A percentile compares a stretch with the other conserved stretches of the same genome.
These are phyloP conservation scores for Magnolia officinalis DNA, from an alignment of 164 flowering plant species.

Conservation along the genomic window DNA sequence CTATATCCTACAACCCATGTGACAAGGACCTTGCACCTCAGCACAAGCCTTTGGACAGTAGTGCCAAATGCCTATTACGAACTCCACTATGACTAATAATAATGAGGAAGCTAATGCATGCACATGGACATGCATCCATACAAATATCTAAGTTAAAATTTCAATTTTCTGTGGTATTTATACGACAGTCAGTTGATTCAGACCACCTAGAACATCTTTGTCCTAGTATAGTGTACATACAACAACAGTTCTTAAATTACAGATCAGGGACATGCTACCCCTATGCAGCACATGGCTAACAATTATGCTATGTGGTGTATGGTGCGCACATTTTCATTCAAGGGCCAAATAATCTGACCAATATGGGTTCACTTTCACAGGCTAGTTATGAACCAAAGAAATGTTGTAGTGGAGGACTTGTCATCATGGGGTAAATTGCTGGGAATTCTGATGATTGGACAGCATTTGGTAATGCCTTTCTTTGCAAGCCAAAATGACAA, in stretches of 20 bases:
- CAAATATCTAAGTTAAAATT: neutral
- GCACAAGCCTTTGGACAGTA: neutral
- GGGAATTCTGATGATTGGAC: neutral
- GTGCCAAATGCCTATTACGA: too few species aligned
- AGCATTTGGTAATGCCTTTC: neutral
- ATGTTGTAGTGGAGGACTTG: too few species aligned
- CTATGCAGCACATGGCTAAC: neutral
- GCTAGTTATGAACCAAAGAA: too few species aligned
- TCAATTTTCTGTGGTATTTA: neutral
- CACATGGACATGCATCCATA: neutral
- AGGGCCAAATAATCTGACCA: neutral
- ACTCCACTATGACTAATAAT: too few species aligned
- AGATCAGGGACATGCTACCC: neutral
- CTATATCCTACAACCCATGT: neutral
- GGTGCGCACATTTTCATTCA: neutral
- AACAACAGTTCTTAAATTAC: neutral
- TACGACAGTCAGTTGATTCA: neutral
- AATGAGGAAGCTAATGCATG: neutral
- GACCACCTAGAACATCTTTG: too few species aligned
- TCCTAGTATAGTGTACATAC: neutral
- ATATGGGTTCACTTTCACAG: neutral
- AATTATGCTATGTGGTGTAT: neutral
- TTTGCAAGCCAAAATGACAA: neutral
- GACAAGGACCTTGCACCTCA: neutral
- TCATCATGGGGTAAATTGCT: too few species aligned